Base-by-base conservation (phyloP, 2,329 filamentous ascomycete species). In the Epicoccum nigrum region DNA sequence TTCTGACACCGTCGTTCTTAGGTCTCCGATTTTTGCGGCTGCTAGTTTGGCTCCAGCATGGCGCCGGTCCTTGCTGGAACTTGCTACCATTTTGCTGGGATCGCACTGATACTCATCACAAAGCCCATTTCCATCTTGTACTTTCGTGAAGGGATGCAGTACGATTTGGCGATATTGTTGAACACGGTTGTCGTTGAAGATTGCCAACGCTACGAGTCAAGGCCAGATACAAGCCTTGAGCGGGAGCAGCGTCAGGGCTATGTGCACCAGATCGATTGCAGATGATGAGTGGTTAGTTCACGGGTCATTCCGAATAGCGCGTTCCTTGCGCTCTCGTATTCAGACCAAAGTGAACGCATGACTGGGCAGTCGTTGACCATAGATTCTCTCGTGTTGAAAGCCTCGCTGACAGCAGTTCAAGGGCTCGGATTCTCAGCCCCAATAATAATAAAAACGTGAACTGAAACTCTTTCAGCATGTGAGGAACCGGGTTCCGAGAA, bases 241-340 rank as follows among this genome's bases (percentile, higher is more conserved):
- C 45, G 45, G 45, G 50, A 53, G 50, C 44, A 44, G 23, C 44
- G 30, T 15, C 35, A 48, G 39, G 44, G 39, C 44, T 44, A 28
- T 42, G 43, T 20, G 15, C 43, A 11, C 31, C n/a, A 17, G 45
- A 20, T 23, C 33, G 11, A 11, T 19, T 52, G 32, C 20, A 47
- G 38, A 37, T 43, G 38, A 46, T 15, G 17, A 34, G 32, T 11
- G 15, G 12, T 23, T 42, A 38, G 49, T 37, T 21, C 27, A 32
- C 44, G 50, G 50, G 21, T 45, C 44, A 40, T 45, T 44, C 44
- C 50, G 50, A 53, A 37, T 31, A 9, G 23, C 20, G n/a, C 4
- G 9, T n/a, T 23, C 30, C 34, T 41, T 53, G 34, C 17, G 21
- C 25, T 25, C 30, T 44, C 43, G 49, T 43, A 42, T 39, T 31